These are phyloP conservation scores for Alternaria metachromatica DNA, from an alignment of 2,329 filamentous ascomycete species.

Conservation along the genomic window DNA sequence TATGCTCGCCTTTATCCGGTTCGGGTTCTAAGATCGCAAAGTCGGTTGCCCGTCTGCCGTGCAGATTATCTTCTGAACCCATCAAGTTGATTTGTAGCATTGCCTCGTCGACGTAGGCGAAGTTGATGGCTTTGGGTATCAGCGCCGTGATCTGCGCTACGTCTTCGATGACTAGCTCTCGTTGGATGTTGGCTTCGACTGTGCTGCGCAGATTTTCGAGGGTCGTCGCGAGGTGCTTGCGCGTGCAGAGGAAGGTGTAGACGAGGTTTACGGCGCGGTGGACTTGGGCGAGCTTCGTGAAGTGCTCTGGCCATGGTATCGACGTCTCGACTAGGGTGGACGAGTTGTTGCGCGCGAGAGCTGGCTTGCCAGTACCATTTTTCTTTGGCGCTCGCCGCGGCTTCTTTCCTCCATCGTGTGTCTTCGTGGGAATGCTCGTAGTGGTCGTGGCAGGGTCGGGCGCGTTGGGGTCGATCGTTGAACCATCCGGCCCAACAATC, in stretches of 20 bases:
- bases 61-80: constrained; percentile 71
- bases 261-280: constrained; percentile 90
- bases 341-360: constrained; percentile 53
- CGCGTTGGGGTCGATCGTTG: background rate
- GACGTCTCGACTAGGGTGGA: constrained; percentile 60
- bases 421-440: constrained; percentile 62
- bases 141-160: constrained; percentile 81
- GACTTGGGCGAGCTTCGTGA: constrained; percentile 75
- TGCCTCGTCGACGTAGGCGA: constrained; percentile 85
- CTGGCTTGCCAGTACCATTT: constrained; percentile 42
- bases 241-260: constrained; percentile 91
- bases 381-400: constrained; percentile 55
- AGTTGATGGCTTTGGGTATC: constrained; percentile 78
- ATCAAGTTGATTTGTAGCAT: constrained; percentile 81
- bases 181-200: constrained; percentile 82
- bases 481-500: constrained; percentile 3
- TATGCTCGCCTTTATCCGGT: constrained; percentile 53
- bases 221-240: constrained; percentile 90
- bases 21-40: constrained; percentile 46
- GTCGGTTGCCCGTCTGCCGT: constrained; percentile 61
- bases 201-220: constrained; percentile 85
- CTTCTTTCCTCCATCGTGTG: constrained; percentile 63
- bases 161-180: constrained; percentile 74
- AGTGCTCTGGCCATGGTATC: constrained; percentile 75
- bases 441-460: constrained; percentile 38